Evolutionary conservation across 306 rosid species (phyloP).

Genomic region (Ziziphus jujuba): DNA sequence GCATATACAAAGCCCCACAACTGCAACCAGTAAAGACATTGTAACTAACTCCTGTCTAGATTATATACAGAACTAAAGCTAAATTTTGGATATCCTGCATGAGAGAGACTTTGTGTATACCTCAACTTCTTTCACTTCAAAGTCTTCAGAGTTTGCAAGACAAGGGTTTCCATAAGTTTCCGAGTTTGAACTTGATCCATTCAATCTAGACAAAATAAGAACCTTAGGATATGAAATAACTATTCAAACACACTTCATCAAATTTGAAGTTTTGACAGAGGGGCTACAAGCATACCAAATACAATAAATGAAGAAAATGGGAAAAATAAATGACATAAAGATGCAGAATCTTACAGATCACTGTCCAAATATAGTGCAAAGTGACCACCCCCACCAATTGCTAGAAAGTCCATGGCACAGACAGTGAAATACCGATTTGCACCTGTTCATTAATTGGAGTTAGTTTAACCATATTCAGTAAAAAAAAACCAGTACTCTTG

Average conservation of each 20-base stretch:
- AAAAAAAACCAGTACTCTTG: neutral
- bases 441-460: slow-evolving; percentile 47
- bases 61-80: too few relatives aligned
- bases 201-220: slow-evolving; percentile 45
- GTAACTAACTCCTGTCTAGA: neutral
- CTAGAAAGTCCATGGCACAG: slow-evolving; percentile 67
- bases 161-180: slow-evolving; percentile 93
- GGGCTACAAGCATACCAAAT: neutral
- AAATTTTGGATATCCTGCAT: neutral
- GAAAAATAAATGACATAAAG: neutral
- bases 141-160: slow-evolving; percentile 82
- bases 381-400: slow-evolving; percentile 91
- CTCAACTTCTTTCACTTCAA: slow-evolving; percentile 92
- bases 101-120: slow-evolving; percentile 29
- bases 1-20: slow-evolving; percentile 88
- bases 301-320: neutral
- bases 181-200: slow-evolving; percentile 83
- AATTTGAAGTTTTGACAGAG: slow-evolving; percentile 5
- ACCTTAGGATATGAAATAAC: neutral
- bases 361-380: slow-evolving; percentile 84
- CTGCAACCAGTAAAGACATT: slow-evolving; percentile 38
- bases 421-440: slow-evolving; percentile 83
- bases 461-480: slow-evolving; percentile 15
- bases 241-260: neutral
- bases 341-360: slow-evolving; percentile 66